These are phyloP conservation scores for Clarireedia homoeocarpa DNA, from an alignment of 2,329 filamentous ascomycete genomes.

Conservation along the genomic window DNA sequence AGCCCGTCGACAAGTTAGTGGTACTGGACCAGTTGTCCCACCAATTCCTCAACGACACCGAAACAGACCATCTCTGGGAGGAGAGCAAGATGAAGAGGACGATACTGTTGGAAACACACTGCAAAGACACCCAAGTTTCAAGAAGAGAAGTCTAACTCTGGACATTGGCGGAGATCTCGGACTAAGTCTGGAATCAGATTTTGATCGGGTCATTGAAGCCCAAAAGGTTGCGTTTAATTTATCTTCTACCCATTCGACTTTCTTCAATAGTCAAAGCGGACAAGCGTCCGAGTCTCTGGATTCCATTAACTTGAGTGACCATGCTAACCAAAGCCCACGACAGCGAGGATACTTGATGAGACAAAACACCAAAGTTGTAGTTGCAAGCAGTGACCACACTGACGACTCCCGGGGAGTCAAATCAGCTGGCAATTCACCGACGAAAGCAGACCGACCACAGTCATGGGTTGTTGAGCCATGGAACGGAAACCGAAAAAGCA, in stretches of 20 bases:
- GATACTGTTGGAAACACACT: slow-evolving; percentile 28
- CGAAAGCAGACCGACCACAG: slow-evolving; percentile 70
- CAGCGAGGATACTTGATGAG: slow-evolving; percentile 98
- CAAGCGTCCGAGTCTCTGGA: slow-evolving; percentile 36
- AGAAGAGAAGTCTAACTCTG: slow-evolving; percentile 75
- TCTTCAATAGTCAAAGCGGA: slow-evolving; percentile 28
- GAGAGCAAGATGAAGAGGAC: slow-evolving; percentile 29
- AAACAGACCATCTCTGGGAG: slow-evolving; percentile 44
- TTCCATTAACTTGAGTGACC: slow-evolving; percentile 5
- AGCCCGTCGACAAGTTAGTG: slow-evolving; percentile 75
- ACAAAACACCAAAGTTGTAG: slow-evolving; percentile 94
- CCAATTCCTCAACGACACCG: slow-evolving; percentile 54
- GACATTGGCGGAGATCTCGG: slow-evolving; percentile 68
- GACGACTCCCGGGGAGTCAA: slow-evolving; percentile 46
- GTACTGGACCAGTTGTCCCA: slow-evolving; percentile 54
- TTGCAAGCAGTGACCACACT: slow-evolving; percentile 66
- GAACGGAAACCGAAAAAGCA: slow-evolving; percentile 73
- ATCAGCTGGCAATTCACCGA: slow-evolving; percentile 59
- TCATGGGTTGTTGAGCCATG: slow-evolving; percentile 97
- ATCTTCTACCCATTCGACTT: slow-evolving; percentile 21
- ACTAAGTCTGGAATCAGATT: slow-evolving; percentile 83
- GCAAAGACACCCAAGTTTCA: slow-evolving; percentile 60
- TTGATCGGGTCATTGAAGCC: slow-evolving; percentile 87
- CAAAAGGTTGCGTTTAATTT: slow-evolving; percentile 75
- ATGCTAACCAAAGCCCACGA: slow-evolving; percentile 56